Conservation (phyloP, 1,284 basidiomycete genomes). For the Ustilago nuda region DNA sequence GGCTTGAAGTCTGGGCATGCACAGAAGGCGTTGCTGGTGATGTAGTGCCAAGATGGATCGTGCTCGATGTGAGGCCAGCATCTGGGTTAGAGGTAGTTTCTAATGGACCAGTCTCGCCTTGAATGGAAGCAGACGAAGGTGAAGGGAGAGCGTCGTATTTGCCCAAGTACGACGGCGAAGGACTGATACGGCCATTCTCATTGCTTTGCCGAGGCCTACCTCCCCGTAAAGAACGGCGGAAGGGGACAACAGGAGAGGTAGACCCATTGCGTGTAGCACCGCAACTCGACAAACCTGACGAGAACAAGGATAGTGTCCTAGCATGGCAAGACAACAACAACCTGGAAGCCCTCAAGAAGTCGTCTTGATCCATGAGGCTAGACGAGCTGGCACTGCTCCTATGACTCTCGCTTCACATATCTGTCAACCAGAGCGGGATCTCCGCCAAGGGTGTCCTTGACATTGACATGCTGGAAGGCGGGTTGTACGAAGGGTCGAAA, state of each 20-base stretch:
- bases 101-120: constrained; percentile 17
- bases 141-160: constrained; percentile 33
- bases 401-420: constrained; percentile 50
- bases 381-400: constrained; percentile 38
- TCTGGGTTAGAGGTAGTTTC: constrained; percentile 19
- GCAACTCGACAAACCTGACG: constrained; percentile 31
- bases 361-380: constrained; percentile 39
- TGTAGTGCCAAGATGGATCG: constrained; percentile 29
- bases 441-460: constrained; percentile 48
- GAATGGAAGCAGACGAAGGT: constrained; percentile 22
- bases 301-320: constrained; percentile 29
- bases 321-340: constrained; percentile 23
- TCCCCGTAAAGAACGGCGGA: constrained; percentile 35
- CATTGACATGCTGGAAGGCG: constrained; percentile 42
- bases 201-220: constrained; percentile 37
- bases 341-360: constrained; percentile 21
- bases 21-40: constrained; percentile 26
- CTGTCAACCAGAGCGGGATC: constrained; percentile 50
- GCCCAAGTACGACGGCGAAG: constrained; percentile 45
- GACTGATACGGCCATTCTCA: constrained; percentile 42
- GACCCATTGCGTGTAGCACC: constrained; percentile 36
- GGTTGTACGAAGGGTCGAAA: constrained; percentile 30
- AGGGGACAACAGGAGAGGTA: constrained; percentile 33
- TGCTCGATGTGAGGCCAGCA: constrained; percentile 27
- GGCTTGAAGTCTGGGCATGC: constrained; percentile 32